Conservation (phyloP, 2,329 filamentous ascomycete genomes). For the Tolypocladium nubicola region DNA sequence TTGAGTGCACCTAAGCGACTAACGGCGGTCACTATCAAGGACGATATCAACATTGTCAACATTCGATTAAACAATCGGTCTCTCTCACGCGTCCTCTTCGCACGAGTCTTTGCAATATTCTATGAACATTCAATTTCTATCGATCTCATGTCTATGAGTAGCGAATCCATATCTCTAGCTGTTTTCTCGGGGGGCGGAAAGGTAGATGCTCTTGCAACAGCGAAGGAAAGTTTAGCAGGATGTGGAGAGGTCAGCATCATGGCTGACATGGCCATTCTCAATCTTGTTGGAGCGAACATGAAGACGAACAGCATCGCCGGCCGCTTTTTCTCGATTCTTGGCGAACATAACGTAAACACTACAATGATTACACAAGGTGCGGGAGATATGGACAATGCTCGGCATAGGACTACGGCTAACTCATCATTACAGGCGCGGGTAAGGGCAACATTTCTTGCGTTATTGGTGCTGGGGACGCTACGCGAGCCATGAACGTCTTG, state of each 20-base stretch:
- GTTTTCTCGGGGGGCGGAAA: conserved; percentile 68
- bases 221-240: conserved; percentile 60
- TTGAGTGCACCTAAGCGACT: conserved; percentile 57
- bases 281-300: conserved; percentile 88
- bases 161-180: conserved; percentile 96
- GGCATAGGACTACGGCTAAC: not conserved
- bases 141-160: conserved; percentile 89
- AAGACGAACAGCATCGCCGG: conserved; percentile 93
- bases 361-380: conserved; percentile 99
- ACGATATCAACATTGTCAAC: conserved; percentile 93
- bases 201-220: conserved; percentile 52
- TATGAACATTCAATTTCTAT: conserved; percentile 81
- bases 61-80: conserved; percentile 96
- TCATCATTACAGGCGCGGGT: conserved; percentile 60
- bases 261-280: conserved; percentile 88
- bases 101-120: conserved; percentile 83
- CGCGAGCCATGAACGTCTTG: conserved; percentile 87
- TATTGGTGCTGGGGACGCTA: conserved; percentile 82
- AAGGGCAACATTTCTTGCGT: conserved; percentile 99
- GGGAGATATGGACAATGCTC: not conserved
- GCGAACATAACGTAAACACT: conserved; percentile 89
- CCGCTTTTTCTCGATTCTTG: conserved; percentile 87
- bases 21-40: conserved; percentile 93
- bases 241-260: conserved; percentile 88
- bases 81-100: conserved; percentile 91